Conservation (phyloP, 2,329 filamentous ascomycete genomes). For the Elsinoe perseae region DNA sequence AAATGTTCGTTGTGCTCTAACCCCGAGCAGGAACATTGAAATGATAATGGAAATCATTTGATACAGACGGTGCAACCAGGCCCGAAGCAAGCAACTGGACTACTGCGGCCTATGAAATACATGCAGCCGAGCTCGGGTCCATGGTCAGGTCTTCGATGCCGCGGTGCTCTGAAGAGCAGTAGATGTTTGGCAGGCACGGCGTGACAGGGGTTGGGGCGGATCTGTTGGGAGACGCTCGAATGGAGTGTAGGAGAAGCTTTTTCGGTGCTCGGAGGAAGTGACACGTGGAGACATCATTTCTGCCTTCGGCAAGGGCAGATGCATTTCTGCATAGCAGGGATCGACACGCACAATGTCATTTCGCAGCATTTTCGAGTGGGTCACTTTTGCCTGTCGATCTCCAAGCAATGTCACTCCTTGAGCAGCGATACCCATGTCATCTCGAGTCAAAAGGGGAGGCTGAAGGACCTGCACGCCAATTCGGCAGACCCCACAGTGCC, state of each 20-base stretch:
- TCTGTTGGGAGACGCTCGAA: neutral
- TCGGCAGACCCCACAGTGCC: constrained; percentile 1
- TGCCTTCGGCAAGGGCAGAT: neutral
- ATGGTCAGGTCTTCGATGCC: neutral
- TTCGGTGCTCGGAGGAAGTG: constrained; percentile 3
- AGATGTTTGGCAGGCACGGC: neutral
- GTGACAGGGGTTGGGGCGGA: neutral
- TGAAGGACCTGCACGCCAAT: neutral
- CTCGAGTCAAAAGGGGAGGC: neutral
- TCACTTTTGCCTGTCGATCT: neutral
- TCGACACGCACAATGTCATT: neutral
- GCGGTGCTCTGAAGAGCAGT: neutral
- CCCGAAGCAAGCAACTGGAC: too few relatives aligned
- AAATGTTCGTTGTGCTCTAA: too few relatives aligned
- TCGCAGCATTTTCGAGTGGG: neutral
- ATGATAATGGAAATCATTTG: too few relatives aligned
- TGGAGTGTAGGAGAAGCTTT: neutral
- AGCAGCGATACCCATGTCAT: neutral
- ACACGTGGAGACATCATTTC: constrained; percentile 1
- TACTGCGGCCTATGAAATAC: too few relatives aligned
- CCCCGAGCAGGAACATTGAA: too few relatives aligned
- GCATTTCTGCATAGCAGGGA: neutral
- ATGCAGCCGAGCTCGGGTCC: too few relatives aligned
- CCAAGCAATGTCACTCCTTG: neutral
- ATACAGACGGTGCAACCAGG: too few relatives aligned